Percentiles rank a stretch among this genome's conserved stretches.
Conservation (phyloP, 768 basidiomycete species). For the Porphyrellus cyaneotinctus region DNA sequence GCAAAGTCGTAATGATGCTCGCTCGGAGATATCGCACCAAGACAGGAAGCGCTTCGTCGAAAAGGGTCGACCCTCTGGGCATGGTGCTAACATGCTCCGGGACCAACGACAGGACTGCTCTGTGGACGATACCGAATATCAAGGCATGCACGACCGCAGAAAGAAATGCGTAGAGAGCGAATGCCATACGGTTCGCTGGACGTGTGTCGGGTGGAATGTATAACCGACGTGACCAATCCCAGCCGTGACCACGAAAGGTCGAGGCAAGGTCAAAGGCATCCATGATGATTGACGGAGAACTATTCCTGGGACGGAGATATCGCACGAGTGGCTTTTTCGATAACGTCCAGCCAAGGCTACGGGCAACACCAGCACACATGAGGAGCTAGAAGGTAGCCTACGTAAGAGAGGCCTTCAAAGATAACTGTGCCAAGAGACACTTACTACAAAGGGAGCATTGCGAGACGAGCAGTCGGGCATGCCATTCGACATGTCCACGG, state of each 20-base stretch:
- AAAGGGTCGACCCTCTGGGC: neutral
- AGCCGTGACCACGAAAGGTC: neutral
- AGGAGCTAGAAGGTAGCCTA: neutral
- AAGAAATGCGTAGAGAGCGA: neutral
- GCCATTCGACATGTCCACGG: neutral
- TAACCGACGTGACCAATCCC: neutral
- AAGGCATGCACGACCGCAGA: neutral
- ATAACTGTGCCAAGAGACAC: neutral
- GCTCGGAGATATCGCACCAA: neutral
- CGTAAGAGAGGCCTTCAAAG: neutral
- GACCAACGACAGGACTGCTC: neutral
- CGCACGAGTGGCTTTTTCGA: neutral
- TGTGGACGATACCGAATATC: neutral
- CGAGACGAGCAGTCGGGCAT: neutral
- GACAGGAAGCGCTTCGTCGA: neutral
- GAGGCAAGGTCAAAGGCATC: neutral
- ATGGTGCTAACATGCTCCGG: neutral
- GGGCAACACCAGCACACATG: neutral
- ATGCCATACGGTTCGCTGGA: neutral
- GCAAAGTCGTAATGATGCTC: neutral
- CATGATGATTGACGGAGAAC: constrained; percentile 1
- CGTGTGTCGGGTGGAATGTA: constrained; percentile 2
- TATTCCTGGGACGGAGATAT: neutral
- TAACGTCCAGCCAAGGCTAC: neutral
- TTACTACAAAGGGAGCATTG: neutral